phyloP scores from a whole-genome alignment of 257 asterid species.

The Nicotiana undulata region DNA sequence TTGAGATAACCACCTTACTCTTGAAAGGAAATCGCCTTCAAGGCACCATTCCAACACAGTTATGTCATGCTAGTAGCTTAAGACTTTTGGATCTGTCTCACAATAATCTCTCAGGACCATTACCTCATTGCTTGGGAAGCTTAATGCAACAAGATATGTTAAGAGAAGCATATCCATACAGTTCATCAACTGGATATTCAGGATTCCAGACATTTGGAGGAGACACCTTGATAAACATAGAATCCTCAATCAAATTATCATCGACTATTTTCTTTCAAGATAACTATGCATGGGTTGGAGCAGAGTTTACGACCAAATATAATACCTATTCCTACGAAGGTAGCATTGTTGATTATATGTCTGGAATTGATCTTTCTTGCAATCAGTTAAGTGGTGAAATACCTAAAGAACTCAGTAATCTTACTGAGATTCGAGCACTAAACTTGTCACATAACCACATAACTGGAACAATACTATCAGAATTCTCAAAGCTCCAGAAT shows the following conservation, averaged over 20 bases:
- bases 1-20: not conserved
- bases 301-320: not conserved
- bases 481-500: not conserved
- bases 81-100: not conserved
- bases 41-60: not conserved
- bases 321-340: not conserved
- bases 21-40: not conserved
- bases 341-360: not conserved
- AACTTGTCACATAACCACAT: constrained; percentile 4
- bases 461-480: not conserved
- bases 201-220: not conserved
- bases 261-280: not conserved
- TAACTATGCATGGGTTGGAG: not conserved
- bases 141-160: not conserved
- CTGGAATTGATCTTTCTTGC: not conserved
- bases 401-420: not conserved
- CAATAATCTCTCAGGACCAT: not conserved
- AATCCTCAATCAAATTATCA: not conserved
- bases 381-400: not conserved
- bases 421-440: not conserved
- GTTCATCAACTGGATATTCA: not conserved
- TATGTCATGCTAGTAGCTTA: not conserved
- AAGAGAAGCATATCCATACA: not conserved
- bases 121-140: not conserved
- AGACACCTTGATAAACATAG: not conserved